Conservation (phyloP, 169 alveolate genomes). For the Plasmodium cynomolgi region DNA sequence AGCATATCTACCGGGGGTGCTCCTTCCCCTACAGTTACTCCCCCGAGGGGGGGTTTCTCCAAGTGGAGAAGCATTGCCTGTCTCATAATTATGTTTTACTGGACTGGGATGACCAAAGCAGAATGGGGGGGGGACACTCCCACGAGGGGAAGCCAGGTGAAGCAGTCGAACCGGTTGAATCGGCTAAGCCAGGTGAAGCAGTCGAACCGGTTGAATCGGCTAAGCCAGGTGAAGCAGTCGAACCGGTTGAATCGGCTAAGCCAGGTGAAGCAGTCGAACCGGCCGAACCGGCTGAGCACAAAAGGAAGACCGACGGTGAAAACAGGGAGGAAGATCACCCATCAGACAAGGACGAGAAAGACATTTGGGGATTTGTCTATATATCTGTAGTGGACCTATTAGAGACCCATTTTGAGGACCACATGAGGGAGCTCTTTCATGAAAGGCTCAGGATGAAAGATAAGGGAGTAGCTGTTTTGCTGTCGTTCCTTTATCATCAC, state of each 20-base stretch:
- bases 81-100: constrained; percentile 45
- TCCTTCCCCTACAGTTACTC: not conserved
- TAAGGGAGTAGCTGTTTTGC: not conserved
- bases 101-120: constrained; percentile 10
- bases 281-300: not conserved
- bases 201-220: no score
- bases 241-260: no score
- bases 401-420: constrained; percentile 1
- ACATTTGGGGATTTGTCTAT: not conserved
- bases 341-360: not conserved
- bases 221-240: no score
- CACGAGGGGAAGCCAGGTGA: no score
- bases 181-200: no score
- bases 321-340: not conserved
- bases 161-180: no score
- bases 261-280: no score
- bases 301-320: not conserved
- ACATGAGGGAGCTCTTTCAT: not conserved
- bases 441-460: constrained; percentile 3
- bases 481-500: not conserved
- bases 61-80: constrained; percentile 10
- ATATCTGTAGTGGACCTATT: constrained; percentile 12
- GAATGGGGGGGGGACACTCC: not conserved
- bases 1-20: not conserved
- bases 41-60: not conserved